Conservation (phyloP, 2,329 filamentous ascomycete species). For the Malbranchea zuffiana region DNA sequence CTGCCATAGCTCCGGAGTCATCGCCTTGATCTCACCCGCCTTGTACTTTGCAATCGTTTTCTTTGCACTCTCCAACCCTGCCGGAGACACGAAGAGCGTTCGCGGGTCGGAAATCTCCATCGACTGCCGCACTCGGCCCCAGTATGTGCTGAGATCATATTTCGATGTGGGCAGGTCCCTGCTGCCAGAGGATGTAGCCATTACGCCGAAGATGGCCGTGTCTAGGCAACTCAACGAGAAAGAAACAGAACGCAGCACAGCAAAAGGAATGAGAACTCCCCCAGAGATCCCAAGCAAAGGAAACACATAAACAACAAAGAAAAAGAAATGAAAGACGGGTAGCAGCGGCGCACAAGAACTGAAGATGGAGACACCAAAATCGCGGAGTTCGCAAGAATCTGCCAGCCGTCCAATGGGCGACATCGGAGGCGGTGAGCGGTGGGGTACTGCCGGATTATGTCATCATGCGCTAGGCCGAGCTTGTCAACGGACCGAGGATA, state of each 20-base stretch:
- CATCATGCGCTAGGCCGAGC: too few relatives aligned
- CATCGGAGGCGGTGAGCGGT: constrained; percentile 5
- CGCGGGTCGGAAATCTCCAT: constrained; percentile 88
- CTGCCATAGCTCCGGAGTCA: constrained; percentile 85
- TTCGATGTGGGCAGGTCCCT: constrained; percentile 84
- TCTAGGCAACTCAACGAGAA: neutral
- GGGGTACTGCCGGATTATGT: too few relatives aligned
- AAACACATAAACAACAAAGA: neutral
- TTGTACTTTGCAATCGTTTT: constrained; percentile 73
- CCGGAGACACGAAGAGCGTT: constrained; percentile 68
- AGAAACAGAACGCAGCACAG: neutral
- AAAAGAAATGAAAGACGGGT: neutral
- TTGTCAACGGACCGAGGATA: too few relatives aligned
- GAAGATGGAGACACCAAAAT: neutral
- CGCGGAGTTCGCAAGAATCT: neutral
- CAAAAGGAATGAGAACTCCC: neutral
- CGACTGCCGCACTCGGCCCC: constrained; percentile 84
- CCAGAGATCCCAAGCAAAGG: neutral
- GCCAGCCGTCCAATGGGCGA: neutral
- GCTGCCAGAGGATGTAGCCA: constrained; percentile 50
- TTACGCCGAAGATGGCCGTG: constrained; percentile 36
- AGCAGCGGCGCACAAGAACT: neutral
- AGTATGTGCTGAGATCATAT: constrained; percentile 87
- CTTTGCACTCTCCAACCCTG: constrained; percentile 79
- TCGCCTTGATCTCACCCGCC: constrained; percentile 59